Evolutionary conservation across 495 filamentous ascomycete genomes (phyloP).

Genomic region (Massariosphaeria phaeospora): DNA sequence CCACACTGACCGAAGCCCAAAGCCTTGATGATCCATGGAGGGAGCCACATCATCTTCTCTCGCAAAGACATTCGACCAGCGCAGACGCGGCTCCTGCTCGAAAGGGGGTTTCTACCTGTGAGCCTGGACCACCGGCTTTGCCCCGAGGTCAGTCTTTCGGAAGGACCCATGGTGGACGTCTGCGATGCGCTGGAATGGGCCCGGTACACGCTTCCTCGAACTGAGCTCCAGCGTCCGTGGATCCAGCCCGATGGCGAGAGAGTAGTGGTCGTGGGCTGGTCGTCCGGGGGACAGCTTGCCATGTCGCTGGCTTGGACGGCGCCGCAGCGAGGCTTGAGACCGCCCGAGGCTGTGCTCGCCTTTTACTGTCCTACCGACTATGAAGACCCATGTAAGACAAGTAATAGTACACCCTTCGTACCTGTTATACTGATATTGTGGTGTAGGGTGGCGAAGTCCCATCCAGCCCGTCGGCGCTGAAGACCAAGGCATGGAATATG

Average conservation of each 20-base stretch:
- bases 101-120: slow-evolving; percentile 48
- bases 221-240: slow-evolving; percentile 28
- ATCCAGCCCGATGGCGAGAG: slow-evolving; percentile 39
- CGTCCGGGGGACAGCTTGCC: slow-evolving; percentile 51
- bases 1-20: neutral
- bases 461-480: no score
- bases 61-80: slow-evolving; percentile 44
- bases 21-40: slow-evolving; percentile 58
- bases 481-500: no score
- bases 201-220: slow-evolving; percentile 41
- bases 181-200: slow-evolving; percentile 48
- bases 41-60: slow-evolving; percentile 48
- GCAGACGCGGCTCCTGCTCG: slow-evolving; percentile 43
- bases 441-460: no score
- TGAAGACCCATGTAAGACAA: slow-evolving; percentile 5
- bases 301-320: slow-evolving; percentile 48
- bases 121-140: slow-evolving; percentile 55
- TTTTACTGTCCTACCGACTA: slow-evolving; percentile 49
- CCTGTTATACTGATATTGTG: no score
- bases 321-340: slow-evolving; percentile 29
- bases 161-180: slow-evolving; percentile 51
- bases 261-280: slow-evolving; percentile 55
- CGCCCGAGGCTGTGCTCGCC: slow-evolving; percentile 48
- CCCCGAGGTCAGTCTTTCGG: slow-evolving; percentile 47
- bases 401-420: neutral